These are phyloP conservation scores for Exophiala sideris DNA, from an alignment of 2,329 filamentous ascomycete species.

Conservation along the genomic window DNA sequence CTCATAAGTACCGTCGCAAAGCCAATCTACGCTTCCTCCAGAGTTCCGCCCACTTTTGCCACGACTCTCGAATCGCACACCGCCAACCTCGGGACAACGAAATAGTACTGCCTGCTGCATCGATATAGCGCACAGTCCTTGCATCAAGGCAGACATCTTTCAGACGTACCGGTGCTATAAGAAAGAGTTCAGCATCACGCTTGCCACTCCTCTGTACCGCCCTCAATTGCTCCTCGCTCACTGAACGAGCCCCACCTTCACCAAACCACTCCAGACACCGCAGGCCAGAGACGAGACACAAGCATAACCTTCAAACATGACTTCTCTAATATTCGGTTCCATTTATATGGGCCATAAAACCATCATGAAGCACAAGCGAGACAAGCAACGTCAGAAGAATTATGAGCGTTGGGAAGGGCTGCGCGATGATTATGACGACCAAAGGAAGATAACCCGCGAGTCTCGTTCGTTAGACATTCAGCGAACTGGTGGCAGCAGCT, in stretches of 20 bases:
- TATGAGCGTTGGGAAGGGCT: slow-evolving; percentile 29
- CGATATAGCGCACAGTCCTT: background rate
- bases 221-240: background rate
- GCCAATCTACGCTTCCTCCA: background rate
- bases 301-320: slow-evolving; percentile 17
- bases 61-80: background rate
- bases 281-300: background rate
- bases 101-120: background rate
- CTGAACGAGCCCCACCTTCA: slow-evolving; percentile 9
- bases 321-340: slow-evolving; percentile 27
- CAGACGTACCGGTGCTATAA: background rate
- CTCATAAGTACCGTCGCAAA: background rate
- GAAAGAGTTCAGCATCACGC: background rate
- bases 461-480: slow-evolving; percentile 27
- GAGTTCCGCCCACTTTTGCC: background rate
- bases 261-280: background rate
- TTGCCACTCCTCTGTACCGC: too few relatives aligned
- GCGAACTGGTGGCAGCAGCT: slow-evolving; percentile 16
- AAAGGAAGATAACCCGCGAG: slow-evolving; percentile 22
- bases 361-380: slow-evolving; percentile 19
- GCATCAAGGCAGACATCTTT: background rate
- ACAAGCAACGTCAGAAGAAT: slow-evolving; percentile 28
- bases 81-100: background rate
- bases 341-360: slow-evolving; percentile 27
- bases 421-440: slow-evolving; percentile 28